Evolutionary conservation across 148 eudicot species (phyloP).

Genomic region (Vaccinium myrtillus): DNA sequence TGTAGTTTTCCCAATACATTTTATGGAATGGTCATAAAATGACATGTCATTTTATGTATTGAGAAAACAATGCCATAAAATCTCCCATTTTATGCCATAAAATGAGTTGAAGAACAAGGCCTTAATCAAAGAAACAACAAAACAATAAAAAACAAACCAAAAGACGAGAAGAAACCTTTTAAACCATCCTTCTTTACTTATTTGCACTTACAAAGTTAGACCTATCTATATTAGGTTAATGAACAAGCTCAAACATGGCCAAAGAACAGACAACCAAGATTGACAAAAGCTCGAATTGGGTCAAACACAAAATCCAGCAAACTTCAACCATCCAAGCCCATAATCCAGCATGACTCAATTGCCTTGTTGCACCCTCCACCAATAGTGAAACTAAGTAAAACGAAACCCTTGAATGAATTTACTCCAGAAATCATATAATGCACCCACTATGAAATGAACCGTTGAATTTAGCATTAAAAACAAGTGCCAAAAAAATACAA

Average conservation of each 20-base stretch:
- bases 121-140: not conserved
- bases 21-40: no score
- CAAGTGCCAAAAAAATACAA: not conserved
- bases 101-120: no score
- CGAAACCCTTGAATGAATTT: not conserved
- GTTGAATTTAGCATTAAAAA: not conserved
- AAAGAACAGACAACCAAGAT: conserved; percentile 6
- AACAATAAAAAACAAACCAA: not conserved
- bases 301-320: not conserved
- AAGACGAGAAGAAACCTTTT: not conserved
- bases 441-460: not conserved
- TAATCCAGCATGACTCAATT: not conserved
- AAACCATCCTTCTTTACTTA: not conserved
- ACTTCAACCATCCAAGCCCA: conserved; percentile 1
- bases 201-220: not conserved
- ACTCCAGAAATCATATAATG: not conserved
- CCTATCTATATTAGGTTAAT: not conserved
- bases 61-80: no score
- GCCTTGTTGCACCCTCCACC: not conserved
- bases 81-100: no score
- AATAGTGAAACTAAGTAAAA: not conserved
- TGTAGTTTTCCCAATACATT: no score
- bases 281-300: not conserved
- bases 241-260: not conserved
- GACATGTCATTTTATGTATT: no score